phyloP scores from a whole-genome alignment of 2,329 filamentous ascomycete genomes.

The Leptographium radiaticola region DNA sequence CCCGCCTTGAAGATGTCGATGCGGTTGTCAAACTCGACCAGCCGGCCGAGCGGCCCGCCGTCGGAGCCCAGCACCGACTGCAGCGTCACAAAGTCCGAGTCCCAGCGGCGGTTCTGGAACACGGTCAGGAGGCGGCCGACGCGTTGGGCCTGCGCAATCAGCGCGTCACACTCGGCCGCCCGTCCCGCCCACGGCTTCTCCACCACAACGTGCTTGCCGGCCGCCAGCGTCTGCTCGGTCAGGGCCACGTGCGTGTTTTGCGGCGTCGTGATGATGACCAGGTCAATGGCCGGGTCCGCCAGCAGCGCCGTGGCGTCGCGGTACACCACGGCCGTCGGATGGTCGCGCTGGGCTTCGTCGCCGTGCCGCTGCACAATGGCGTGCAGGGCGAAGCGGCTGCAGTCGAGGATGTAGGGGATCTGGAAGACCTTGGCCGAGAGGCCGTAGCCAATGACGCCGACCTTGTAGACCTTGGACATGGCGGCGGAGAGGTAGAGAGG shows the following conservation, averaged over 20 bases:
- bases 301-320: slow-evolving; percentile 49
- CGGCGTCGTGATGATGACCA: slow-evolving; percentile 59
- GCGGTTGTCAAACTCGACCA: slow-evolving; percentile 68
- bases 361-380: slow-evolving; percentile 61
- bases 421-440: slow-evolving; percentile 68
- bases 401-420: slow-evolving; percentile 60
- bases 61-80: slow-evolving; percentile 45
- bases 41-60: slow-evolving; percentile 44
- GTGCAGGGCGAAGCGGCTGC: slow-evolving; percentile 53
- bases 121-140: slow-evolving; percentile 44
- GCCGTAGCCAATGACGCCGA: slow-evolving; percentile 21
- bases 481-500: background rate
- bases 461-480: slow-evolving; percentile 9
- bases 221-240: slow-evolving; percentile 49
- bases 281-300: slow-evolving; percentile 50
- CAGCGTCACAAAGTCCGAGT: slow-evolving; percentile 63
- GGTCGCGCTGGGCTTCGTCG: slow-evolving; percentile 56
- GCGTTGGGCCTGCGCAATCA: slow-evolving; percentile 41
- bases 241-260: slow-evolving; percentile 59
- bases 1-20: slow-evolving; percentile 60
- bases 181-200: slow-evolving; percentile 77
- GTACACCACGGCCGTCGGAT: slow-evolving; percentile 53
- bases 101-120: slow-evolving; percentile 70
- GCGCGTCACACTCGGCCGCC: slow-evolving; percentile 49
- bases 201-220: slow-evolving; percentile 65